Evolutionary conservation across 306 rosid genomes (phyloP), one percentile per base, ranked within the genome.

Genomic region (Cucurbita maxima): DNA sequence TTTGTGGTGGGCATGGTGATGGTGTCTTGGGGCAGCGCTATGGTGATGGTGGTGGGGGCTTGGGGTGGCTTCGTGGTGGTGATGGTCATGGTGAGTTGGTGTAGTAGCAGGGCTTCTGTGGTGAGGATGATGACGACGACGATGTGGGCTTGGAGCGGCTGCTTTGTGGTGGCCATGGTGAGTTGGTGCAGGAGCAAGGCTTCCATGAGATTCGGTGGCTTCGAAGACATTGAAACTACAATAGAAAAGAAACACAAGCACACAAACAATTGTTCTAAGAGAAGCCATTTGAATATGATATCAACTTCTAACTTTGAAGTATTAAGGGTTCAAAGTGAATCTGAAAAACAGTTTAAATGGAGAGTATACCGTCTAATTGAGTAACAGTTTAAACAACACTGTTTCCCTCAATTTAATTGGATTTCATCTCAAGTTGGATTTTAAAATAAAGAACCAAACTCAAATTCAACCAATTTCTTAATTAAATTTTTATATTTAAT

Each of bases 91-190:
- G 34, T 30, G 34, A 30, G 34, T 30, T 30, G 34, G 34, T 30
- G 34, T 30, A 30, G 34, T 2, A 30, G 34, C 34, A 30, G 34
- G 34, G 34, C 3, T 30, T 30, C 34, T 30, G 34, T 30, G 34
- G 34, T 30, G 76, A 19, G 48, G 71, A 20, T 68, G 76, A n/a
- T 3, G 34, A 30, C 1, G 34, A 30, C 8, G 75, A 34, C 55
- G 71, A n/a, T 75, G 72, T 16, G 62, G 82, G 44, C 44, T 58
- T 8, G 84, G 84, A 7, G 81, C 75, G 4, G 18, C 59, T 11
- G 7, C 58, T 10, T 62, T 48, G 56, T 67, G 18, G 57, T 68
- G 57, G 37, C 1, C 20, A 22, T 43, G 22, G 14, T 40, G 14
- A n/a, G 4, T 18, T 1, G 82, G 79, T 0, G 82, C 48, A 0